Evolutionary conservation across 345 rosid species (phyloP).

Genomic region (Jatropha curcas): DNA sequence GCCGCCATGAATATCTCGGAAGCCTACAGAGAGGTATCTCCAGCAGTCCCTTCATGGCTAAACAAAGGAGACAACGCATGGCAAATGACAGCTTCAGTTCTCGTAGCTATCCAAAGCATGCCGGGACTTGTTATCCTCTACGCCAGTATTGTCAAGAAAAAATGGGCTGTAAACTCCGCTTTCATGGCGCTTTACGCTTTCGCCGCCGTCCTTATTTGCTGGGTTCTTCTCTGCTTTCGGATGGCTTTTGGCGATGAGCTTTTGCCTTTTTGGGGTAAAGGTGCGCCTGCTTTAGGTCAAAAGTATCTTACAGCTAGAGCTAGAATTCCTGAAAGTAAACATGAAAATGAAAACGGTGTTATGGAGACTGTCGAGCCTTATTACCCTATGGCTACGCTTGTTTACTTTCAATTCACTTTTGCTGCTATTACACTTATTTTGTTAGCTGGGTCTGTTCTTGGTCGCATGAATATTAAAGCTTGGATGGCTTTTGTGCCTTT

Average conservation of each 20-base stretch:
- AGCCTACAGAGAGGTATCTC: conserved; percentile 4
- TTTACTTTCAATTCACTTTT: conserved; percentile 35
- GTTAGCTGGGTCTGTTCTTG: conserved; percentile 32
- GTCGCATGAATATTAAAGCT: conserved; percentile 34
- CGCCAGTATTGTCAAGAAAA: conserved; percentile 32
- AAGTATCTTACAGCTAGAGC: conserved; percentile 19
- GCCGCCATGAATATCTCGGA: neutral
- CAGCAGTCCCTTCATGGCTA: conserved; percentile 30
- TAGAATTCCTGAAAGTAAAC: conserved; percentile 19
- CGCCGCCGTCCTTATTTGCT: conserved; percentile 35
- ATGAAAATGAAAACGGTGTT: neutral
- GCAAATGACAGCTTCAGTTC: conserved; percentile 30
- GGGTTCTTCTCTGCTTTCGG: conserved; percentile 28
- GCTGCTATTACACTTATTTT: conserved; percentile 31
- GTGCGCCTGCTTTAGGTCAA: conserved; percentile 27
- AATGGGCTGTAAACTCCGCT: conserved; percentile 35
- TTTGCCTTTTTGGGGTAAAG: conserved; percentile 31
- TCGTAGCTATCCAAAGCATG: conserved; percentile 33
- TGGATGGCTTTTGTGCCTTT: conserved; percentile 38
- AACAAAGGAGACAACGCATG: conserved; percentile 41
- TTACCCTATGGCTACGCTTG: conserved; percentile 21
- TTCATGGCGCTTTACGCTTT: conserved; percentile 35
- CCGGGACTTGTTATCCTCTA: conserved; percentile 35
- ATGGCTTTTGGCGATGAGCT: conserved; percentile 31
- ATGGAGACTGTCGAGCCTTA: conserved; percentile 9